Percentiles rank a stretch among this genome's conserved stretches.
Evolutionary conservation across 345 rosid species (phyloP).

Genomic region (Noccaea caerulescens): DNA sequence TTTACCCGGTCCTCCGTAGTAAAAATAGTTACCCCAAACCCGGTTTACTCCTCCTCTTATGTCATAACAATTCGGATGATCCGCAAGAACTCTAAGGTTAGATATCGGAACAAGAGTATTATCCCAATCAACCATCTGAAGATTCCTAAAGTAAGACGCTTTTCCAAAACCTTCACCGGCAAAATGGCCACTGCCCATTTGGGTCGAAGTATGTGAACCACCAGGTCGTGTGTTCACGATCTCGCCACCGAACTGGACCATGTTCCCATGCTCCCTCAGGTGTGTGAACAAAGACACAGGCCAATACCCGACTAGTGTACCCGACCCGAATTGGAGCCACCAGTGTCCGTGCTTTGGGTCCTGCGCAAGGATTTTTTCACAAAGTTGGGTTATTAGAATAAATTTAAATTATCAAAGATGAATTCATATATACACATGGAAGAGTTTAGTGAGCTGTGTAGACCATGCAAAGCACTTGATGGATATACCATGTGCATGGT

Average conservation of each 20-base stretch:
- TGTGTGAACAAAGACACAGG: constrained; percentile 86
- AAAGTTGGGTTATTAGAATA: constrained; percentile 1
- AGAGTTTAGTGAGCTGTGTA: constrained; percentile 24
- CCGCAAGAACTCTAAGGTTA: constrained; percentile 78
- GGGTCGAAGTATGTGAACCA: constrained; percentile 87
- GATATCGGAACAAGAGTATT: constrained; percentile 74
- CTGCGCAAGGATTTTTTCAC: constrained; percentile 45
- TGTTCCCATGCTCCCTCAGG: constrained; percentile 80
- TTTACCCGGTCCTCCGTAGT: constrained; percentile 97
- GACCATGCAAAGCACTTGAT: constrained; percentile 18
- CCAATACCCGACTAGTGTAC: constrained; percentile 95
- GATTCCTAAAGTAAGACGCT: constrained; percentile 88
- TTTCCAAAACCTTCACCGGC: constrained; percentile 88
- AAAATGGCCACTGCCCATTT: constrained; percentile 99
- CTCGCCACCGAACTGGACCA: constrained; percentile 98
- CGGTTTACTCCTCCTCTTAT: constrained; percentile 80
- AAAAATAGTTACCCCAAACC: constrained; percentile 94
- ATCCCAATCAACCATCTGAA: constrained; percentile 96
- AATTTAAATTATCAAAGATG: not conserved
- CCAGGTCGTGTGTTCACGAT: constrained; percentile 69
- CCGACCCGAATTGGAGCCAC: constrained; percentile 99
- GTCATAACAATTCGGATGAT: constrained; percentile 87
- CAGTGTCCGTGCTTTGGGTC: constrained; percentile 99
- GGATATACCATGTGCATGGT: constrained; percentile 38
- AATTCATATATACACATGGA: not conserved